Percentiles rank a stretch among this genome's conserved stretches.
Evolutionary conservation across 148 eudicot species (phyloP).

Genomic region (Dianthus caryophyllus): DNA sequence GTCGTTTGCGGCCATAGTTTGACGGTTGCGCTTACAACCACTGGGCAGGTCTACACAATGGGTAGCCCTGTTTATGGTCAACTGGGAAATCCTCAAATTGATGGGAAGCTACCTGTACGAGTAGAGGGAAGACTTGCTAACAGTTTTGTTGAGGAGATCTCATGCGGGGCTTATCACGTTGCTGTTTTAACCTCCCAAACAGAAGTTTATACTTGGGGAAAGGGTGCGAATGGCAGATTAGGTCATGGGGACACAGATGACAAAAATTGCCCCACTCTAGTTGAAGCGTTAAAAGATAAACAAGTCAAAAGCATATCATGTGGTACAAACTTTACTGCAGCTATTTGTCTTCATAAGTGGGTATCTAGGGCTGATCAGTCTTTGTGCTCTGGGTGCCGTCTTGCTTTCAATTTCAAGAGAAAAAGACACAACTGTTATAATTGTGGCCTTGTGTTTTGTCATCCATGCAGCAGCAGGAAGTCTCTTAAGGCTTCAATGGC

Average conservation of each 20-base stretch:
- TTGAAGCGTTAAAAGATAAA: conserved; percentile 54
- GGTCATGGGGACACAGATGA: conserved; percentile 67
- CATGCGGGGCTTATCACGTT: conserved; percentile 80
- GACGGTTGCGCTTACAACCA: conserved; percentile 69
- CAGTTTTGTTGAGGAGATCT: conserved; percentile 53
- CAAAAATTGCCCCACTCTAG: conserved; percentile 56
- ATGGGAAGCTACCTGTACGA: conserved; percentile 46
- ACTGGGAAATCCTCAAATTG: conserved; percentile 44
- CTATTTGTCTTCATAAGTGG: conserved; percentile 59
- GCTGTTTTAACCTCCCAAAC: conserved; percentile 58
- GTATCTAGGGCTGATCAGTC: conserved; percentile 50
- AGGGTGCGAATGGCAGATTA: conserved; percentile 67
- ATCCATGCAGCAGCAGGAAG: conserved; percentile 56
- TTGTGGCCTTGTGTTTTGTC: conserved; percentile 69
- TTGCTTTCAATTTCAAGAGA: conserved; percentile 57
- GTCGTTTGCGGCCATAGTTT: conserved; percentile 72
- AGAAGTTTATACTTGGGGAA: conserved; percentile 83
- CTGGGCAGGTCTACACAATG: conserved; percentile 71
- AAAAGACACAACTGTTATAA: conserved; percentile 76
- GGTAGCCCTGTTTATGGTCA: conserved; percentile 67
- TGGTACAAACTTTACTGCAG: conserved; percentile 67
- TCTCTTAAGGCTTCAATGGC: conserved; percentile 69
- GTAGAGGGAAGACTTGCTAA: conserved; percentile 52
- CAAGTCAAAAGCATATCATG: conserved; percentile 62
- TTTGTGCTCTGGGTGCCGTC: conserved; percentile 57